These are phyloP conservation scores for Cladosporium sp. DNA, from an alignment of 2,329 filamentous ascomycete genomes.

Conservation along the genomic window DNA sequence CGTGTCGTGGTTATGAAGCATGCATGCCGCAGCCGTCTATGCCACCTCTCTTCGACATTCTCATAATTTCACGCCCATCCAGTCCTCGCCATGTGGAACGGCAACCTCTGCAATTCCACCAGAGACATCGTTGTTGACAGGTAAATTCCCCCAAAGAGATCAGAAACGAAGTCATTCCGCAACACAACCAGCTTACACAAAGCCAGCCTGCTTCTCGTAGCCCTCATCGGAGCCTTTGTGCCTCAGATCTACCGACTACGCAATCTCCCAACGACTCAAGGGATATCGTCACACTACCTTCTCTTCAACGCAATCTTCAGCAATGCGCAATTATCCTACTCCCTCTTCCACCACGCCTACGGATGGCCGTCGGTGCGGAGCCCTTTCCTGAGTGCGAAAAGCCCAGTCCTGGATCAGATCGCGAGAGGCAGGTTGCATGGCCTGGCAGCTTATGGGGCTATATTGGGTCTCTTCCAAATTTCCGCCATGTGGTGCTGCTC, in stretches of 20 bases:
- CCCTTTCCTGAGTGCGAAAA: not conserved
- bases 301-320: not conserved
- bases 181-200: not conserved
- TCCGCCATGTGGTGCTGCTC: not conserved
- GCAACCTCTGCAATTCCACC: not conserved
- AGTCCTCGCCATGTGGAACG: not conserved
- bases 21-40: too few species aligned
- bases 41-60: too few species aligned
- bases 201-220: not conserved
- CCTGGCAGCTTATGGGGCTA: not conserved
- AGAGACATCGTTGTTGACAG: not conserved
- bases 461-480: not conserved
- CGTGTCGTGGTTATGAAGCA: too few species aligned
- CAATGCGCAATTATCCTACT: not conserved
- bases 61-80: too few species aligned
- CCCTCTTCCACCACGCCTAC: not conserved
- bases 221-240: not conserved
- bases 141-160: not conserved
- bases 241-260: not conserved
- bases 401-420: not conserved
- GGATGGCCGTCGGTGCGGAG: not conserved
- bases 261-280: not conserved
- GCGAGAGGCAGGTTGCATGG: not conserved
- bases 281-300: not conserved
- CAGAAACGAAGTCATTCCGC: too few species aligned